Evolutionary conservation across 768 basidiomycete genomes (phyloP).

Genomic region (Lanmaoa pseudosensibilis): DNA sequence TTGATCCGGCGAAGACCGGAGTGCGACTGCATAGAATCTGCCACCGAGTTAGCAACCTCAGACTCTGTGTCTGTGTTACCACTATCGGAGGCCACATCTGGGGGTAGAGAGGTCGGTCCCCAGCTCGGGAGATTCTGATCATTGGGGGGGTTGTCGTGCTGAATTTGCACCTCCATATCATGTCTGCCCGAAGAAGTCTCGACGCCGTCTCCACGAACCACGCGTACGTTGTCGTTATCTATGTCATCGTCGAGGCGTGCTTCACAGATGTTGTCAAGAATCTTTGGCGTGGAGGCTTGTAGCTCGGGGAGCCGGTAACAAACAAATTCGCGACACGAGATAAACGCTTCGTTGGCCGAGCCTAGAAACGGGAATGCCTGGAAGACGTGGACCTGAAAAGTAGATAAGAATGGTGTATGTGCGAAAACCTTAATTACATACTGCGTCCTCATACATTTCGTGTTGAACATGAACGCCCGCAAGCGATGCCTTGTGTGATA

Average conservation of each 20-base stretch:
- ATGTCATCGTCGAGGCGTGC: constrained; percentile 68
- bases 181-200: constrained; percentile 46
- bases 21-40: constrained; percentile 13
- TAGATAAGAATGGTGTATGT: not conserved
- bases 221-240: constrained; percentile 58
- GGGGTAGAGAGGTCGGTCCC: constrained; percentile 32
- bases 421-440: constrained; percentile 38
- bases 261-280: constrained; percentile 56
- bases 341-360: constrained; percentile 62
- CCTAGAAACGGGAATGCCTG: constrained; percentile 83
- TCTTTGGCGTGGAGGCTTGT: constrained; percentile 50
- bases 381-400: constrained; percentile 79
- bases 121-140: constrained; percentile 54
- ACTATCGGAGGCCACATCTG: constrained; percentile 3
- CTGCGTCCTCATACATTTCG: constrained; percentile 89
- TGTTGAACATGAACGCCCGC: constrained; percentile 85
- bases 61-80: constrained; percentile 1
- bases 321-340: constrained; percentile 71
- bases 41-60: constrained; percentile 7
- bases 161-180: constrained; percentile 41
- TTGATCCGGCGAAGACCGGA: constrained; percentile 29
- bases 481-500: constrained; percentile 90
- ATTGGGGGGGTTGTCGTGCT: constrained; percentile 21
- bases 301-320: constrained; percentile 54
- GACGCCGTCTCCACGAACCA: constrained; percentile 75